Conservation (phyloP, 768 basidiomycete genomes). For the Chalciporus sphaerocephalus region DNA sequence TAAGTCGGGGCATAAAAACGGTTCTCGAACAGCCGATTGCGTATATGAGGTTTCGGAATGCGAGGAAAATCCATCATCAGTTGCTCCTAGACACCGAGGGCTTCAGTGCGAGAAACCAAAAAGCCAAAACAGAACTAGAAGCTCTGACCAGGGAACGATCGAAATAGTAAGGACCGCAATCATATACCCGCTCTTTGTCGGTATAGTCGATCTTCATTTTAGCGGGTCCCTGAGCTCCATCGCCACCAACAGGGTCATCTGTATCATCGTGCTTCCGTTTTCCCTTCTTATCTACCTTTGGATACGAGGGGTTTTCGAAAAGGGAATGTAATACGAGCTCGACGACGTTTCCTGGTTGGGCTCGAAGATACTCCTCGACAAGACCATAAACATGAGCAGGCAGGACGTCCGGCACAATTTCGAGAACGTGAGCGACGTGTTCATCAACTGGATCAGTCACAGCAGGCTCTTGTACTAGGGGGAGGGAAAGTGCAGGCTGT, state of each 20-base stretch:
- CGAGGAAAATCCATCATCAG: conserved; percentile 55
- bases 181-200: conserved; percentile 40
- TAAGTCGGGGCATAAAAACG: conserved; percentile 65
- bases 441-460: conserved; percentile 23
- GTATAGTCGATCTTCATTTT: conserved; percentile 54
- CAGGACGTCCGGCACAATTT: conserved; percentile 68
- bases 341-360: conserved; percentile 36
- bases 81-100: conserved; percentile 36
- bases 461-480: conserved; percentile 4
- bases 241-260: conserved; percentile 17
- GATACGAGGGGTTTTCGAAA: conserved; percentile 60
- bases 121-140: neutral
- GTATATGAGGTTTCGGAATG: conserved; percentile 54
- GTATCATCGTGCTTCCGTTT: conserved; percentile 40
- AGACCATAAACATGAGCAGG: conserved; percentile 50
- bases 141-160: conserved; percentile 47
- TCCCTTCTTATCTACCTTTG: conserved; percentile 46
- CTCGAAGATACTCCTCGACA: conserved; percentile 40
- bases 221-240: conserved; percentile 33
- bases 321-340: conserved; percentile 56
- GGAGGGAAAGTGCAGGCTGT: neutral
- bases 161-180: conserved; percentile 44
- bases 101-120: neutral
- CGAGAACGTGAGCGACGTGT: conserved; percentile 50
- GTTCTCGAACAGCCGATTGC: conserved; percentile 35